Conservation (phyloP, 805 yeast genomes). For the Schwanniomyces pseudopolymorphus region DNA sequence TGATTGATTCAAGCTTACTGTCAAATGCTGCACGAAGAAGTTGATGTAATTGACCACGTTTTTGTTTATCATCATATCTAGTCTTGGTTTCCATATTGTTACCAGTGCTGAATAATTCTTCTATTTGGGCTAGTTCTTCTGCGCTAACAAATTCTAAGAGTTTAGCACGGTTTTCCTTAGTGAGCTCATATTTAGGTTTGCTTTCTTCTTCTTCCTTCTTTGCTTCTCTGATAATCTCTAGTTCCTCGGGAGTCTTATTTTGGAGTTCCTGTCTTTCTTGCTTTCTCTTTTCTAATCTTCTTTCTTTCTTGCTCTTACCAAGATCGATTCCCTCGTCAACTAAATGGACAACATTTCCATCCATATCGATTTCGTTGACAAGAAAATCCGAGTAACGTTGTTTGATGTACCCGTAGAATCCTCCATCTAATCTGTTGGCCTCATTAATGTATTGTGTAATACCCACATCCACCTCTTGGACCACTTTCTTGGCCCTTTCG, state of each 20-base stretch:
- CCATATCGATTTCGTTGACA: conserved; percentile 79
- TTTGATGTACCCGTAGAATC: conserved; percentile 79
- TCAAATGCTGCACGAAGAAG: conserved; percentile 71
- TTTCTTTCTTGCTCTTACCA: conserved; percentile 47
- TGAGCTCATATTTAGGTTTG: conserved; percentile 40
- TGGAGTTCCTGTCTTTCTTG: conserved; percentile 35
- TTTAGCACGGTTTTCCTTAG: conserved; percentile 45
- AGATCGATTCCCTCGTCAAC: conserved; percentile 66
- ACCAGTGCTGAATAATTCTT: conserved; percentile 54
- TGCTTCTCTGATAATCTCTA: conserved; percentile 24
- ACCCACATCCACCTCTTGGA: conserved; percentile 82
- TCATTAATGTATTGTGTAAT: conserved; percentile 67
- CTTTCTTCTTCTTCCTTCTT: conserved; percentile 21
- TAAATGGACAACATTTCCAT: conserved; percentile 73
- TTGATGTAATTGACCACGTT: conserved; percentile 79
- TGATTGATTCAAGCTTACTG: conserved; percentile 74
- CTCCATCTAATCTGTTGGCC: conserved; percentile 36
- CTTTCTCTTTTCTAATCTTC: conserved; percentile 43
- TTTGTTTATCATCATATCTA: conserved; percentile 62
- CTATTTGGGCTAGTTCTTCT: conserved; percentile 56
- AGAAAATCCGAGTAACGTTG: conserved; percentile 91
- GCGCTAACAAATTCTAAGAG: conserved; percentile 59
- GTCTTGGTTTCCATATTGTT: conserved; percentile 57
- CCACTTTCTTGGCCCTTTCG: conserved; percentile 36
- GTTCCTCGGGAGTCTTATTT: conserved; percentile 32